Evolutionary conservation across 129 eudicot genomes (phyloP).

Genomic region (Tagetes patula): DNA sequence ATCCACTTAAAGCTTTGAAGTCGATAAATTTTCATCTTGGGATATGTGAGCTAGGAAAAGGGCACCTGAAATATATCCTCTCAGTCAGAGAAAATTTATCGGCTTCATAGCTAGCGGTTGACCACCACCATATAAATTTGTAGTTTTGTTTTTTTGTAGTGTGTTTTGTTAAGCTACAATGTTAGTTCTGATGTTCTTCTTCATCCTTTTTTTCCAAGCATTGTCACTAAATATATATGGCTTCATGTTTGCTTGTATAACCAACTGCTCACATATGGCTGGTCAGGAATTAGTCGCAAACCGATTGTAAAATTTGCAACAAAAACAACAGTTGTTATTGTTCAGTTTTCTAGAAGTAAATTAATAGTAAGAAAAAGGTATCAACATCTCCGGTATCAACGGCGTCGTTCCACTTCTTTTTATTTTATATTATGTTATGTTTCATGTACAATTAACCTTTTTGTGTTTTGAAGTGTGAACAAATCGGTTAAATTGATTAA

Average conservation of each 20-base stretch:
- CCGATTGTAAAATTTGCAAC: no score
- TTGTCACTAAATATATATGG: neutral
- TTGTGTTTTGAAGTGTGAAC: conserved; percentile 39
- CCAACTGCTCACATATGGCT: neutral
- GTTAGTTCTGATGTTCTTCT: neutral
- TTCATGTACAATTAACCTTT: neutral
- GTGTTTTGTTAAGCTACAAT: conserved; percentile 1
- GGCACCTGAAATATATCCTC: conserved; percentile 20
- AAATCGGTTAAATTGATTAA: conserved; percentile 19
- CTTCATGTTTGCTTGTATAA: neutral
- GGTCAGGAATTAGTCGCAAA: no score
- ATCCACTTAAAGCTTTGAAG: conserved; percentile 57
- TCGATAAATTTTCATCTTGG: conserved; percentile 68
- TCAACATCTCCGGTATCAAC: conserved; percentile 41
- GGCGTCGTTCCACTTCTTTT: conserved; percentile 24
- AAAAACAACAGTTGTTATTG: no score
- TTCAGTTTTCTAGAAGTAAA: no score
- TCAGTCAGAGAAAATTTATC: conserved; percentile 65
- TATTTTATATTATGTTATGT: neutral
- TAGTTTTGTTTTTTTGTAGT: conserved; percentile 8
- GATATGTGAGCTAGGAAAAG: conserved; percentile 11
- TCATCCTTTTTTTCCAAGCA: conserved; percentile 16
- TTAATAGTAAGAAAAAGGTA: neutral
- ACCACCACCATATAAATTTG: conserved; percentile 28
- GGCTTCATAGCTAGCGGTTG: conserved; percentile 60